A percentile compares a stretch with the other conserved stretches of the same genome.
These are phyloP conservation scores for Pichia manshurica DNA, from an alignment of 805 yeast genomes.

Conservation along the genomic window DNA sequence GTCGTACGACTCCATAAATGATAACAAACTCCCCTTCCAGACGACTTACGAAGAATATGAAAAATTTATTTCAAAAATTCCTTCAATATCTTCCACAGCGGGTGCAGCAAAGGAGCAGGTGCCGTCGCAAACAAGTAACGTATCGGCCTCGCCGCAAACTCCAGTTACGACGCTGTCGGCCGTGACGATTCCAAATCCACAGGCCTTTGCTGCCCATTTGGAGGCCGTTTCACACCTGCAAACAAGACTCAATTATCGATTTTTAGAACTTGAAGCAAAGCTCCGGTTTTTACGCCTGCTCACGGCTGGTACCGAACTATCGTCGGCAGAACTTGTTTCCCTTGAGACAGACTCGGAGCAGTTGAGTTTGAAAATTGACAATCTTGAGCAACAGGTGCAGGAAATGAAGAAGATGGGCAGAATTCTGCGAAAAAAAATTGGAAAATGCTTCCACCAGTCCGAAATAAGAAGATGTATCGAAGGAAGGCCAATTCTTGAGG, in stretches of 20 bases:
- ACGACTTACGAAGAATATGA: slow-evolving; percentile 15
- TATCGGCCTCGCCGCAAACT: slow-evolving; percentile 2
- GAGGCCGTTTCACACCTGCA: slow-evolving; percentile 9
- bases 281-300: slow-evolving; percentile 57
- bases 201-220: slow-evolving; percentile 6
- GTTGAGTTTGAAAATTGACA: slow-evolving; percentile 14
- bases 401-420: slow-evolving; percentile 16
- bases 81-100: not conserved
- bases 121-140: not conserved
- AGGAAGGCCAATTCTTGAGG: slow-evolving; percentile 22
- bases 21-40: slow-evolving; percentile 5
- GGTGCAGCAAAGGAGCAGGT: not conserved
- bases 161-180: not conserved
- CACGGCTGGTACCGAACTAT: slow-evolving; percentile 29
- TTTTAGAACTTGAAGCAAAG: slow-evolving; percentile 66
- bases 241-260: slow-evolving; percentile 51
- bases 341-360: slow-evolving; percentile 18
- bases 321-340: slow-evolving; percentile 20
- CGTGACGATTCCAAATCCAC: slow-evolving; percentile 4
- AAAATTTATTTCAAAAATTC: slow-evolving; percentile 5
- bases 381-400: slow-evolving; percentile 17
- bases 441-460: slow-evolving; percentile 13
- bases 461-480: slow-evolving; percentile 17
- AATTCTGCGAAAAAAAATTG: slow-evolving; percentile 12
- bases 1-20: not conserved